These are phyloP conservation scores for Neonectria hederae DNA, from an alignment of 2,329 filamentous ascomycete species.

Conservation along the genomic window DNA sequence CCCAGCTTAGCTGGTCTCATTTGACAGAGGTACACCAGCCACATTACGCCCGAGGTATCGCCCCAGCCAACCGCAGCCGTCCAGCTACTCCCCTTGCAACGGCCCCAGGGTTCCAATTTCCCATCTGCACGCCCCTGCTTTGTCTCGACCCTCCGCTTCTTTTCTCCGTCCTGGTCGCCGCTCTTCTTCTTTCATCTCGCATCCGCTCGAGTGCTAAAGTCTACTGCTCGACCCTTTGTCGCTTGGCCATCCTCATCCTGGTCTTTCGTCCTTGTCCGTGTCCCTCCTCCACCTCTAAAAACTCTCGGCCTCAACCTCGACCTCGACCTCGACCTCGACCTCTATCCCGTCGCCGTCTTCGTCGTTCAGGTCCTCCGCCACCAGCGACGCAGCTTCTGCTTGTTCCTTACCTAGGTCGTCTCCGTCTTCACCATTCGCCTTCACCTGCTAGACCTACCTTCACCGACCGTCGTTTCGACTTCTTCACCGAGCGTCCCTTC, in stretches of 20 bases:
- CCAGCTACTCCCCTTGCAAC: constrained; percentile 38
- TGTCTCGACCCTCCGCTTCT: neutral
- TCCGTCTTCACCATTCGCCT: constrained; percentile 2
- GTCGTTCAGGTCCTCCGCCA: neutral
- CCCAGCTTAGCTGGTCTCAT: neutral
- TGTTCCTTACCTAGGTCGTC: constrained; percentile 6
- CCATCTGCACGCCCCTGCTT: constrained; percentile 20
- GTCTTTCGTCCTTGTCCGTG: neutral
- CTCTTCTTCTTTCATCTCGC: constrained; percentile 21
- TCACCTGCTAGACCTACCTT: neutral
- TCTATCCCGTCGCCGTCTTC: constrained; percentile 6
- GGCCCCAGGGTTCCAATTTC: constrained; percentile 32
- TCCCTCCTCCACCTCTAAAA: constrained; percentile 25
- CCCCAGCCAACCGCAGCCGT: constrained; percentile 20
- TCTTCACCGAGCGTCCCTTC: constrained; percentile 6
- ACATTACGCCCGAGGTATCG: constrained; percentile 17
- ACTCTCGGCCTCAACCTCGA: neutral
- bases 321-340: neutral
- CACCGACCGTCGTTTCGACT: constrained; percentile 5
- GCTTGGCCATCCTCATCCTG: neutral
- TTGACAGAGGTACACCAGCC: constrained; percentile 7
- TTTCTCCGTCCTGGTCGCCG: neutral
- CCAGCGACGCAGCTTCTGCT: neutral
- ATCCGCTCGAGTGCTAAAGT: neutral
- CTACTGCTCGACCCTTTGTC: constrained; percentile 8